phyloP scores from a whole-genome alignment of 768 basidiomycete species.

The Rhodotorula taiwanensis region DNA sequence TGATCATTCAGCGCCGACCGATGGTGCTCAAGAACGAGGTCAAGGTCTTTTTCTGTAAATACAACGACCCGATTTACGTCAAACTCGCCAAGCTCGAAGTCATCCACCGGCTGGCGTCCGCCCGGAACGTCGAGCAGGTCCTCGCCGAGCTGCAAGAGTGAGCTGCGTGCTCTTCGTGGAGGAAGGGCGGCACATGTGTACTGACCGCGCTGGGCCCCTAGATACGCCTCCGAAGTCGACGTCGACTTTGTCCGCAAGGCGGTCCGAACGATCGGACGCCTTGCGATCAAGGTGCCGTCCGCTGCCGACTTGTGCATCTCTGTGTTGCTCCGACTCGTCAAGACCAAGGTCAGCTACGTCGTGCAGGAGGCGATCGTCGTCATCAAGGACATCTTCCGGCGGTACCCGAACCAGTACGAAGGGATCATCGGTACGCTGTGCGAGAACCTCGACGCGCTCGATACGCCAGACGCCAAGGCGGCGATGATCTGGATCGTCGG shows the following conservation, averaged over 20 bases:
- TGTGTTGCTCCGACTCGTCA: constrained; percentile 73
- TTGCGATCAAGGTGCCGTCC: constrained; percentile 92
- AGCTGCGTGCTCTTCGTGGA: constrained; percentile 38
- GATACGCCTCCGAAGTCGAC: constrained; percentile 97
- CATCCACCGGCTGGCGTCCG: constrained; percentile 94
- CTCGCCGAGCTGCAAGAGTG: constrained; percentile 92
- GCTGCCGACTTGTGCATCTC: constrained; percentile 87
- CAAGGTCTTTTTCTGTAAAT: constrained; percentile 99
- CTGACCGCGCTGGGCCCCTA: constrained; percentile 41
- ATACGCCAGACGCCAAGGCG: constrained; percentile 94
- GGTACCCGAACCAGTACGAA: constrained; percentile 95
- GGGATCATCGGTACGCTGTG: constrained; percentile 90
- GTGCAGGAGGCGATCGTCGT: constrained; percentile 97
- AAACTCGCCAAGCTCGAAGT: constrained; percentile 97
- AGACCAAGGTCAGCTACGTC: constrained; percentile 90
- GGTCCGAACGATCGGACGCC: constrained; percentile 88
- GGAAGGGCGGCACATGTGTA: no score
- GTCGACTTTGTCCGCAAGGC: constrained; percentile 97
- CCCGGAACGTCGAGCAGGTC: constrained; percentile 87
- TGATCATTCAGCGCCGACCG: constrained; percentile 93
- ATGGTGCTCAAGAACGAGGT: constrained; percentile 91
- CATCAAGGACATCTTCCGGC: constrained; percentile 92
- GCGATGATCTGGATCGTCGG: constrained; percentile 98
- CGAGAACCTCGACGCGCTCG: constrained; percentile 80
- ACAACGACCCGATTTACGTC: constrained; percentile 98